Evolutionary conservation across 352 stramenopile genomes (phyloP), one percentile per base, ranked within the genome.

Genomic region (Phytopythium delawarense): DNA sequence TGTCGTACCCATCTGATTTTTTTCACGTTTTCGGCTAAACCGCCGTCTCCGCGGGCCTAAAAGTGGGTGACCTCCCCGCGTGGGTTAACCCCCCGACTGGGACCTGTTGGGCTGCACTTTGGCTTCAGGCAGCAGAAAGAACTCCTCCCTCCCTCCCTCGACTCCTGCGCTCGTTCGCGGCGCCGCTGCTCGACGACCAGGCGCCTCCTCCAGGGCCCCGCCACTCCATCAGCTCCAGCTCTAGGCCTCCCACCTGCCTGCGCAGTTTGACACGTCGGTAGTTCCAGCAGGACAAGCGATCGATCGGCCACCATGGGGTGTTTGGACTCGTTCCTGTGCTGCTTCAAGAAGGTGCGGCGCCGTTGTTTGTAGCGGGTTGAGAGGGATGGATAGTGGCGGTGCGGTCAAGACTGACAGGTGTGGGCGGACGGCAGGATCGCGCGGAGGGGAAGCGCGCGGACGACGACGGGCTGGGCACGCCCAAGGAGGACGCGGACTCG

Each of bases 321-420:
- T 62, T 62, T 92, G 52, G 75, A 88, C 57, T 89, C 76, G 52
- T 71, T 90, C 56, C 74, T 78, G 52, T 72, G 65, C 49, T 91
- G 81, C 63, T 92, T 87, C 63, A 81, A 81, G 18, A 57, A 57
- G 51, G 50, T 56, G 15, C 16, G 49, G 49, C 25, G 25, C 25
- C 25, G 25, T 28, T 28, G 25, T 2, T 28, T 28, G 25, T 28
- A 28, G 25, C 23, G 7, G 18, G 21, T 15, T 40, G 35, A 40
- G 35, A 40, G 35, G 35, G 8, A 16, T 16, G 35, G 42, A 48
- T 32, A 32, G 28, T 32, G 28, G 28, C 28, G 28, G 28, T 32
- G 28, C 5, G 28, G 4, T 7, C 28, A 7, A 32, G 5, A 7
- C 40, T 49, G 44, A 49, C 23, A 5, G 35, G 4, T 32, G 32